These are phyloP conservation scores for Acanthamoeba divionensis DNA, from an alignment of 208 protist species.

Conservation along the genomic window DNA sequence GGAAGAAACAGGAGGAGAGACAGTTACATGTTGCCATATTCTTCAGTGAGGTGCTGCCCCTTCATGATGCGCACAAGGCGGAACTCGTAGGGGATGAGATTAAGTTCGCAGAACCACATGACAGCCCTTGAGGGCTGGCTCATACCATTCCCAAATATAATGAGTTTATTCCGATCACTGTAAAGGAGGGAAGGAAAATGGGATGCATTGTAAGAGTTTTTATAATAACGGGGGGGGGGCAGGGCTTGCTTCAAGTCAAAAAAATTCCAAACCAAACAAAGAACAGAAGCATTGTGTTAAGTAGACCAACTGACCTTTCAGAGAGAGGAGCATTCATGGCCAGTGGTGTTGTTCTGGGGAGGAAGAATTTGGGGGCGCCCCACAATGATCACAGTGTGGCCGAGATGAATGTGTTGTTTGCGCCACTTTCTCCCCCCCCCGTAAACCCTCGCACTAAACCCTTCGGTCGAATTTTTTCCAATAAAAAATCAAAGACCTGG, in stretches of 20 bases:
- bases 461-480: no score
- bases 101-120: not conserved
- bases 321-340: no score
- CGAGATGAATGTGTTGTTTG: no score
- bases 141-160: constrained; percentile 27
- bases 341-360: no score
- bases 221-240: not conserved
- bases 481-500: no score
- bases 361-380: no score
- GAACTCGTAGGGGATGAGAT: constrained; percentile 16
- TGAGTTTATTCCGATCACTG: constrained; percentile 6
- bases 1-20: not conserved
- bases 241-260: not conserved
- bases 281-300: not conserved
- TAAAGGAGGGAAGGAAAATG: not conserved
- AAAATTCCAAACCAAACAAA: not conserved
- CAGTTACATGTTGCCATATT: constrained; percentile 2
- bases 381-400: no score
- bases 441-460: no score
- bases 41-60: not conserved
- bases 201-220: not conserved
- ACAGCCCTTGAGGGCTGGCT: not conserved
- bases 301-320: not conserved
- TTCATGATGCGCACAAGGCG: not conserved
- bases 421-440: no score